These are phyloP conservation scores for Galerina sulciceps DNA, from an alignment of 768 basidiomycete genomes.

Conservation along the genomic window DNA sequence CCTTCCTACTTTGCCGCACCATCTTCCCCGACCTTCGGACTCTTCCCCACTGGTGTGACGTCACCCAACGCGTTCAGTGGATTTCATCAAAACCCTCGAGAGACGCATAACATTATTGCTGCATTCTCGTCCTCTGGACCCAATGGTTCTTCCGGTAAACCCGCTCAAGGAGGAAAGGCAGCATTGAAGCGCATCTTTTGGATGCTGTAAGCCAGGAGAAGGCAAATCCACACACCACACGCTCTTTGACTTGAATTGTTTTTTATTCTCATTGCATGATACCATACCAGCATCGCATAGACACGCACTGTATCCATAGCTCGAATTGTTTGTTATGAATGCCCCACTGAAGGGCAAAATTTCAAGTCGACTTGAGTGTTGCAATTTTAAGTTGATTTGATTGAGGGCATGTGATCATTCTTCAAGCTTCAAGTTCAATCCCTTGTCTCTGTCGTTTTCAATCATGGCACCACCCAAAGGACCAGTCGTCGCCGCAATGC, in stretches of 20 bases:
- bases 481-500: constrained; percentile 6
- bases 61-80: constrained; percentile 61
- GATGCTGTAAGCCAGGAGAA: constrained; percentile 9
- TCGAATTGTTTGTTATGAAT: constrained; percentile 15
- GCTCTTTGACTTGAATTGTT: constrained; percentile 9
- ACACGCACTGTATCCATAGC: constrained; percentile 26
- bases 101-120: constrained; percentile 62
- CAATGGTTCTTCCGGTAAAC: constrained; percentile 12
- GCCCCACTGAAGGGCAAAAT: constrained; percentile 19
- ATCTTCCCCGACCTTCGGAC: constrained; percentile 58
- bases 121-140: constrained; percentile 38
- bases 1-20: constrained; percentile 53
- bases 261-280: constrained; percentile 8
- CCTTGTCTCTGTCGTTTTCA: neutral
- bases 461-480: neutral
- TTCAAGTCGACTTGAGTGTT: neutral
- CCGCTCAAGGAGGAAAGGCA: constrained; percentile 20
- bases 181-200: constrained; percentile 26
- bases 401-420: constrained; percentile 20
- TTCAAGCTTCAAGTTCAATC: no score
- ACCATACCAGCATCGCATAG: constrained; percentile 11
- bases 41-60: constrained; percentile 61
- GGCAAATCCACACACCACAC: no score
- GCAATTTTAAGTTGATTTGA: constrained; percentile 14
- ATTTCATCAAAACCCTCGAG: constrained; percentile 65